These are phyloP conservation scores for Hibiscus tridactylites DNA, from an alignment of 345 rosid species.

Conservation along the genomic window DNA sequence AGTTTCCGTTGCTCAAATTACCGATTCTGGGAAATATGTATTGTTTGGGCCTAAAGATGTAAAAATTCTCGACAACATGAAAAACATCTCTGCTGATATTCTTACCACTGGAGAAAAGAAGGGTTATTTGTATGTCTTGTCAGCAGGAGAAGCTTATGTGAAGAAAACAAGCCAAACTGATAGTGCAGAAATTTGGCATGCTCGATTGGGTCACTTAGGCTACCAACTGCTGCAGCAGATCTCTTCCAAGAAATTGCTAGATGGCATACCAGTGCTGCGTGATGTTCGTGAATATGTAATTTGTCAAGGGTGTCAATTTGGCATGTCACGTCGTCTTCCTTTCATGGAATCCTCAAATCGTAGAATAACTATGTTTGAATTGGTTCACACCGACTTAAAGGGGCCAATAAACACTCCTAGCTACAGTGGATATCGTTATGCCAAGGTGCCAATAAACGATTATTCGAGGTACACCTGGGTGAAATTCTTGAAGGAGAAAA, in stretches of 20 bases:
- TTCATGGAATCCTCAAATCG: too few relatives aligned
- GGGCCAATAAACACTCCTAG: neutral
- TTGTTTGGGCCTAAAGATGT: too few relatives aligned
- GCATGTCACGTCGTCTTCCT: too few relatives aligned
- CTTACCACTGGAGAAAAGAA: neutral
- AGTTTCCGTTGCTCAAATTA: too few relatives aligned
- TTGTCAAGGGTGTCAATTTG: too few relatives aligned
- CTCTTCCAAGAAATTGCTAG: neutral
- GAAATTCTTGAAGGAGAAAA: neutral
- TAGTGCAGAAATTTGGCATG: neutral
- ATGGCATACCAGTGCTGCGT: neutral
- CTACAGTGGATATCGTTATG: neutral
- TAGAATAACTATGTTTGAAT: too few relatives aligned
- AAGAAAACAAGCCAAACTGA: too few relatives aligned
- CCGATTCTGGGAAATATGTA: too few relatives aligned
- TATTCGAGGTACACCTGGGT: neutral
- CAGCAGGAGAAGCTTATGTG: neutral
- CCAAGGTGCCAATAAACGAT: neutral
- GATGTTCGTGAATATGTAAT: neutral
- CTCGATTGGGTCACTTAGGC: neutral
- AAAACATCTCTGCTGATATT: neutral
- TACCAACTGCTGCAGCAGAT: neutral
- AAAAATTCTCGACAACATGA: too few relatives aligned
- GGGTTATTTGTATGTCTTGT: neutral
- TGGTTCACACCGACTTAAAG: neutral